Conservation (phyloP, 2,329 filamentous ascomycete species). For the Pezicula rhizophila region DNA sequence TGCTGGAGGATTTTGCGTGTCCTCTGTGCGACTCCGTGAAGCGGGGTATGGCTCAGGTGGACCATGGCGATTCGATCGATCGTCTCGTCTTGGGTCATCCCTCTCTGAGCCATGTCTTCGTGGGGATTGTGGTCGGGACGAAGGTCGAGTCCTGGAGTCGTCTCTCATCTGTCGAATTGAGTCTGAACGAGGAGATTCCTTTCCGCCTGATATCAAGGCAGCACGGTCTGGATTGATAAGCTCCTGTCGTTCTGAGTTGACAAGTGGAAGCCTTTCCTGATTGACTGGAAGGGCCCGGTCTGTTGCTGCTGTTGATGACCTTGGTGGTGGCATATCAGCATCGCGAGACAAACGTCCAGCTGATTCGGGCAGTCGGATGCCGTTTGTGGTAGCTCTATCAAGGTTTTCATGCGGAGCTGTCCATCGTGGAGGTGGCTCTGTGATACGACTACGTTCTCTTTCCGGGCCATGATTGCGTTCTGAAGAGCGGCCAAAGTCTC, state of each 20-base stretch:
- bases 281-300: constrained; percentile 19
- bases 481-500: constrained; percentile 20
- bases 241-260: constrained; percentile 24
- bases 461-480: constrained; percentile 18
- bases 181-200: constrained; percentile 19
- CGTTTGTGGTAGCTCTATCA: constrained; percentile 17
- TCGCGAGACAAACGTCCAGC: constrained; percentile 25
- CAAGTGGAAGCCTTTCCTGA: constrained; percentile 17
- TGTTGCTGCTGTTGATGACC: constrained; percentile 10
- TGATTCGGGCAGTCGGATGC: constrained; percentile 15
- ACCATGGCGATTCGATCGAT: constrained; percentile 16
- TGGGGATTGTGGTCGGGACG: constrained; percentile 43
- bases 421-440: constrained; percentile 24
- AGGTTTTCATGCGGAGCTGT: constrained; percentile 21
- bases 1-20: constrained; percentile 21
- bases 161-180: constrained; percentile 26
- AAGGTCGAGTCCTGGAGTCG: constrained; percentile 19
- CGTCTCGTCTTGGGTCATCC: constrained; percentile 30
- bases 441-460: constrained; percentile 19
- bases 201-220: constrained; percentile 25
- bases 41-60: constrained; percentile 13
- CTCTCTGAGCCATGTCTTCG: constrained; percentile 35
- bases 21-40: constrained; percentile 19
- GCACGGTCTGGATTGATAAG: constrained; percentile 28
- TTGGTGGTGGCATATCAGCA: constrained; percentile 21